phyloP scores from a whole-genome alignment of 2,329 filamentous ascomycete genomes.

The Fusarium sp. region DNA sequence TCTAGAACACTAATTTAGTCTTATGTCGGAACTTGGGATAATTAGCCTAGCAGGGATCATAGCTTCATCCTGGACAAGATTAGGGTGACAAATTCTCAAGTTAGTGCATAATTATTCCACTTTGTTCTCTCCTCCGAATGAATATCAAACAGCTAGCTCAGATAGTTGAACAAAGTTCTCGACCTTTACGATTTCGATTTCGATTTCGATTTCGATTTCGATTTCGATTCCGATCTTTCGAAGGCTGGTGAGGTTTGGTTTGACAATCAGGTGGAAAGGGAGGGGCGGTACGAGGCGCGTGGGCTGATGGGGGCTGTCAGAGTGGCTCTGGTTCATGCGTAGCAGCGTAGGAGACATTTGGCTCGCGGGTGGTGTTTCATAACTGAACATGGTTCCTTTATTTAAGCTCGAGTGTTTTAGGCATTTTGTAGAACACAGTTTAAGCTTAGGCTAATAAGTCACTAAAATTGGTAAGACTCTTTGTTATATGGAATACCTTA shows the following conservation, averaged over 20 bases:
- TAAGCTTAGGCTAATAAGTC: neutral
- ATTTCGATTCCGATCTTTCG: neutral
- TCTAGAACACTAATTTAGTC: constrained; percentile 4
- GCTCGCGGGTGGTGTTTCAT: constrained; percentile 1
- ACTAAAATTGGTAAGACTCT: neutral
- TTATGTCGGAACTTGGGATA: neutral
- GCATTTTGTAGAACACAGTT: neutral
- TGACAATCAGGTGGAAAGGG: constrained; percentile 21
- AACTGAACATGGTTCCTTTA: neutral
- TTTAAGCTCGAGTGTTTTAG: constrained; percentile 2
- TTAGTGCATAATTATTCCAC: neutral
- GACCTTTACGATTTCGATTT: neutral
- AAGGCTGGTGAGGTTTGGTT: constrained; percentile 7
- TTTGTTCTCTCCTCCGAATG: neutral
- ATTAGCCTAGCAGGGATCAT: neutral
- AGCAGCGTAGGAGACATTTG: neutral
- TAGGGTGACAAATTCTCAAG: neutral
- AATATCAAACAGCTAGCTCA: neutral
- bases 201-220: too few species aligned
- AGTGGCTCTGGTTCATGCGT: neutral
- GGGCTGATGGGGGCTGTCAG: constrained; percentile 9
- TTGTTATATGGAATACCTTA: neutral
- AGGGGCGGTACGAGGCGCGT: neutral
- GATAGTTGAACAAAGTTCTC: neutral
- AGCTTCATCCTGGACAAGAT: neutral